Percentiles rank a stretch among this genome's conserved stretches.
Conservation (phyloP, 306 rosid species). For the Lathyrus sativus region DNA sequence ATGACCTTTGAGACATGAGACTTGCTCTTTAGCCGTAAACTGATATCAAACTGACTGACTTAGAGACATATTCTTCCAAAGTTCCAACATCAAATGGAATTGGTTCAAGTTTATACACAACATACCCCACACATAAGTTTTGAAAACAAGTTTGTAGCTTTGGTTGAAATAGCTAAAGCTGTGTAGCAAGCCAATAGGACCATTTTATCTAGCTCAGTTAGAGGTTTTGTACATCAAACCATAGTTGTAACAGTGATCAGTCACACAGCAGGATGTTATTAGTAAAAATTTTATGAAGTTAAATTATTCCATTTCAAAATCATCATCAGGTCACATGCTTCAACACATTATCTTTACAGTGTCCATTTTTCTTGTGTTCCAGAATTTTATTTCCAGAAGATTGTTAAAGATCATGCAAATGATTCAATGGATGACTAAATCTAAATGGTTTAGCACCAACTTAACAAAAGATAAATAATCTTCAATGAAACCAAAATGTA, state of each 20-base stretch:
- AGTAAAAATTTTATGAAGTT: neutral
- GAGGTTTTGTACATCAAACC: conserved; percentile 29
- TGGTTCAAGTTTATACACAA: conserved; percentile 27
- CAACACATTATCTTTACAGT: too few species aligned
- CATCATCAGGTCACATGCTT: too few species aligned
- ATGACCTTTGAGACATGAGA: conserved; percentile 42
- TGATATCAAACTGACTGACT: conserved; percentile 44
- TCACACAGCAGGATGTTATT: conserved; percentile 15
- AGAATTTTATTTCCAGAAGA: too few species aligned
- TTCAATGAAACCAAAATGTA: conserved; percentile 22
- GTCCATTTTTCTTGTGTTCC: too few species aligned
- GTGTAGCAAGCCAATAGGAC: conserved; percentile 21
- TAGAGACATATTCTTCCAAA: conserved; percentile 30
- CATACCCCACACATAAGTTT: conserved; percentile 39
- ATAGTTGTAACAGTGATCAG: conserved; percentile 31
- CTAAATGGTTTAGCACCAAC: too few species aligned
- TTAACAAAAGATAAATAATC: neutral
- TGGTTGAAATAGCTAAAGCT: conserved; percentile 34
- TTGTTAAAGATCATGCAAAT: too few species aligned
- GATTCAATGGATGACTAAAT: conserved; percentile 7
- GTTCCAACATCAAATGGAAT: conserved; percentile 35
- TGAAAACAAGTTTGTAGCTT: conserved; percentile 44
- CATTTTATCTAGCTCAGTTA: conserved; percentile 24
- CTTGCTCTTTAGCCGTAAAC: conserved; percentile 37
- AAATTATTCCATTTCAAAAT: too few species aligned